phyloP scores from a whole-genome alignment of 768 basidiomycete species.

The Lentinula guzmanii region DNA sequence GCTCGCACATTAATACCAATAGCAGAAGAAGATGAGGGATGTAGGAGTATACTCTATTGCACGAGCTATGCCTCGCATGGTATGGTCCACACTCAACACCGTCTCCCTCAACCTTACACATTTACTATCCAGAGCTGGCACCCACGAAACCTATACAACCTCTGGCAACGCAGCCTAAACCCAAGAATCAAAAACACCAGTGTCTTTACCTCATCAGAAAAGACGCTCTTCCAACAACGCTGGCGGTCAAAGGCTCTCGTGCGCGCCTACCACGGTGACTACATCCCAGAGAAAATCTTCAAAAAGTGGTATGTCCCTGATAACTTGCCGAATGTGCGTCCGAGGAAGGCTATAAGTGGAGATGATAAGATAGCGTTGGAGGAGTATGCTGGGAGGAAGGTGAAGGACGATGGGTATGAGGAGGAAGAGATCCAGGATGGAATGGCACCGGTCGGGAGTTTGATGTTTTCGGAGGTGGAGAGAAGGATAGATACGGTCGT shows the following conservation, averaged over 20 bases:
- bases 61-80: slow-evolving; percentile 78
- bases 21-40: slow-evolving; percentile 27
- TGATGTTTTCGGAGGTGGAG: slow-evolving; percentile 97
- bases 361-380: slow-evolving; percentile 42
- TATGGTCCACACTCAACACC: slow-evolving; percentile 20
- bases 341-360: slow-evolving; percentile 37
- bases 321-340: slow-evolving; percentile 81
- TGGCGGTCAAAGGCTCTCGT: slow-evolving; percentile 84
- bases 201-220: slow-evolving; percentile 47
- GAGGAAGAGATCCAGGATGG: slow-evolving; percentile 53
- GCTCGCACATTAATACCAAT: background rate
- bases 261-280: slow-evolving; percentile 94
- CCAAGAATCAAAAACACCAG: slow-evolving; percentile 43
- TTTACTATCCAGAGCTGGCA: slow-evolving; percentile 68
- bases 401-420: slow-evolving; percentile 41
- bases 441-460: slow-evolving; percentile 85
- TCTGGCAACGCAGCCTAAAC: slow-evolving; percentile 66
- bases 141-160: slow-evolving; percentile 82
- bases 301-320: slow-evolving; percentile 92
- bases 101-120: background rate
- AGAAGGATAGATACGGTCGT: slow-evolving; percentile 88
- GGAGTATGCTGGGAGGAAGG: slow-evolving; percentile 54
- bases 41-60: slow-evolving; percentile 27
- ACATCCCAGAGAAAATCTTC: slow-evolving; percentile 88
- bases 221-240: slow-evolving; percentile 84